These are phyloP conservation scores for Fusarium stilboides DNA, from an alignment of 2,329 filamentous ascomycete species.

Conservation along the genomic window DNA sequence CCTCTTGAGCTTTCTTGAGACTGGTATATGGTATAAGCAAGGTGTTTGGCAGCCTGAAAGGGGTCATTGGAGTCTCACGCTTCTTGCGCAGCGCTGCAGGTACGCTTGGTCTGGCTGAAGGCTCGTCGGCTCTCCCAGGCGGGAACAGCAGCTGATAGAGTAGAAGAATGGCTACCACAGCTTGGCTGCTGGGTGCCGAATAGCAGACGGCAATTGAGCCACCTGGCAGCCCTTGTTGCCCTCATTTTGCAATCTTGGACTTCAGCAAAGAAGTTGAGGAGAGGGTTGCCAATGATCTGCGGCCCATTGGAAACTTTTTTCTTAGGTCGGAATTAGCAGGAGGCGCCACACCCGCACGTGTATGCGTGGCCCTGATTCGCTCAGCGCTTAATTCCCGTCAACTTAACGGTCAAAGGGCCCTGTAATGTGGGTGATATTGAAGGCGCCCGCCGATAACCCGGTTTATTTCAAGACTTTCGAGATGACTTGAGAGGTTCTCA, in stretches of 20 bases:
- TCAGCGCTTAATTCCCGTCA: constrained; percentile 32
- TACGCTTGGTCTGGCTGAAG: constrained; percentile 54
- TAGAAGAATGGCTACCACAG: constrained; percentile 49
- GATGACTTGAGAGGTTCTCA: neutral
- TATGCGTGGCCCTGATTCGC: constrained; percentile 40
- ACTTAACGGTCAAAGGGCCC: constrained; percentile 18
- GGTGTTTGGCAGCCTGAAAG: neutral
- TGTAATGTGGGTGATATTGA: constrained; percentile 7
- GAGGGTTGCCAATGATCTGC: constrained; percentile 48
- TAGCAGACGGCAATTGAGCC: constrained; percentile 59
- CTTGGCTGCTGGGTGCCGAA: constrained; percentile 49
- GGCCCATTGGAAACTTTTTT: constrained; percentile 52
- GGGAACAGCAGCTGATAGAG: constrained; percentile 44
- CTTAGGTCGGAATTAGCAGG: constrained; percentile 46
- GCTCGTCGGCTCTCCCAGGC: constrained; percentile 49
- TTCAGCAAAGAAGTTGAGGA: constrained; percentile 47
- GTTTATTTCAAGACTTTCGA: neutral
- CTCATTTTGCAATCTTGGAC: constrained; percentile 56
- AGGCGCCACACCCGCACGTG: constrained; percentile 43
- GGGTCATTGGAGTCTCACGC: constrained; percentile 53
- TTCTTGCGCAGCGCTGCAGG: constrained; percentile 58
- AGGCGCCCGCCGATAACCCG: neutral
- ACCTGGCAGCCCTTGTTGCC: constrained; percentile 58
- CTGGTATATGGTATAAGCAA: constrained; percentile 46
- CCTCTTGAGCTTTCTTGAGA: constrained; percentile 69